Evolutionary conservation across 371 early-diverging fungal genomes (phyloP).

Genomic region (Saksenaea vasiformis): DNA sequence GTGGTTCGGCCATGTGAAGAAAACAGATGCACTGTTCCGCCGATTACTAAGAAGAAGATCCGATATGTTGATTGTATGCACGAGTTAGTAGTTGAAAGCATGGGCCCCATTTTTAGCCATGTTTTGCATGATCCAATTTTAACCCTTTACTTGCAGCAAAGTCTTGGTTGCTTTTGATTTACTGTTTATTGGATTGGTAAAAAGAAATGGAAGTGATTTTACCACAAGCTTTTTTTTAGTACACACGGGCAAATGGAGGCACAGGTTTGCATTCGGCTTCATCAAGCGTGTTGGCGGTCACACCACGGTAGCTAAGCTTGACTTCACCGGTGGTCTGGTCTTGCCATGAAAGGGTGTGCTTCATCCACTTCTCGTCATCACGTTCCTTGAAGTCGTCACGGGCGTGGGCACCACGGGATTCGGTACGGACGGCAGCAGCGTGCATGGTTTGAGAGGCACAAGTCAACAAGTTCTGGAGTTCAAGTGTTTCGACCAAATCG

Average conservation of each 20-base stretch:
- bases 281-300: constrained; percentile 84
- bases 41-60: too few relatives aligned
- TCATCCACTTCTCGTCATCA: constrained; percentile 96
- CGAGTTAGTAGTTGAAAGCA: too few relatives aligned
- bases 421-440: constrained; percentile 94
- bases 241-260: constrained; percentile 93
- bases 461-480: constrained; percentile 96
- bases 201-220: too few relatives aligned
- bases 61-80: too few relatives aligned
- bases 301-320: constrained; percentile 82
- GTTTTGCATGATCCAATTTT: too few relatives aligned
- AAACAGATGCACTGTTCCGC: too few relatives aligned
- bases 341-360: constrained; percentile 97
- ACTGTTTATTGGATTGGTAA: not conserved
- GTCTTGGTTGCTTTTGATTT: too few relatives aligned
- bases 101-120: too few relatives aligned
- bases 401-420: constrained; percentile 97
- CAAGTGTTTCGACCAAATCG: constrained; percentile 93
- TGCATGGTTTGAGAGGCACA: constrained; percentile 97
- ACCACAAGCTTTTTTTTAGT: too few relatives aligned
- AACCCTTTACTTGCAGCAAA: too few relatives aligned
- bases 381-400: constrained; percentile 92
- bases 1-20: too few relatives aligned
- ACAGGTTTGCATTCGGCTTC: constrained; percentile 92
- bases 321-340: constrained; percentile 80